Evolutionary conservation across 306 rosid genomes (phyloP).

Genomic region (Glycyrrhiza uralensis): DNA sequence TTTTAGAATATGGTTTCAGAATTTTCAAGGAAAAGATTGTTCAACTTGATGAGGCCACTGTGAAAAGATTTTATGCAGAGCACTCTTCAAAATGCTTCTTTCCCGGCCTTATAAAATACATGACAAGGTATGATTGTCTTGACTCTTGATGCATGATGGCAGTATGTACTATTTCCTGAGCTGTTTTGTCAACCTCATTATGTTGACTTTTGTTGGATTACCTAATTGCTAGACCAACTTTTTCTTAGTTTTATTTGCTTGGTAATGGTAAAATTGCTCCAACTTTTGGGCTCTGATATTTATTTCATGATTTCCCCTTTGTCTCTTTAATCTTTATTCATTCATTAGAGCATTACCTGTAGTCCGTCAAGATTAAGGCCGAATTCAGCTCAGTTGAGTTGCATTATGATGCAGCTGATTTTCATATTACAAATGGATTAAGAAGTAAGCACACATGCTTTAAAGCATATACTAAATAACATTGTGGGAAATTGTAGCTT

Average conservation of each 20-base stretch:
- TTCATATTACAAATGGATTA: neutral
- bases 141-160: neutral
- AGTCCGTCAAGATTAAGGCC: neutral
- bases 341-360: neutral
- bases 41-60: conserved; percentile 60
- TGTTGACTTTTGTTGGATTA: neutral
- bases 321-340: no score
- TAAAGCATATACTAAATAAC: no score
- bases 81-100: conserved; percentile 74
- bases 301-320: no score
- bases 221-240: neutral
- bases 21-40: conserved; percentile 48
- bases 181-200: conserved; percentile 7
- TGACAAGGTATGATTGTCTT: conserved; percentile 63
- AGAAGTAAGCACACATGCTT: neutral
- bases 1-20: conserved; percentile 55
- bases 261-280: no score
- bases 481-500: no score
- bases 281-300: no score
- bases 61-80: conserved; percentile 60
- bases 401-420: neutral
- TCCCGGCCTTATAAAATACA: conserved; percentile 59
- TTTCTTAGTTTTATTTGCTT: no score
- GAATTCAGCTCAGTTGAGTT: neutral
- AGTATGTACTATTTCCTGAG: neutral